Conservation (phyloP, 306 rosid species). For the Casuarina glauca region DNA sequence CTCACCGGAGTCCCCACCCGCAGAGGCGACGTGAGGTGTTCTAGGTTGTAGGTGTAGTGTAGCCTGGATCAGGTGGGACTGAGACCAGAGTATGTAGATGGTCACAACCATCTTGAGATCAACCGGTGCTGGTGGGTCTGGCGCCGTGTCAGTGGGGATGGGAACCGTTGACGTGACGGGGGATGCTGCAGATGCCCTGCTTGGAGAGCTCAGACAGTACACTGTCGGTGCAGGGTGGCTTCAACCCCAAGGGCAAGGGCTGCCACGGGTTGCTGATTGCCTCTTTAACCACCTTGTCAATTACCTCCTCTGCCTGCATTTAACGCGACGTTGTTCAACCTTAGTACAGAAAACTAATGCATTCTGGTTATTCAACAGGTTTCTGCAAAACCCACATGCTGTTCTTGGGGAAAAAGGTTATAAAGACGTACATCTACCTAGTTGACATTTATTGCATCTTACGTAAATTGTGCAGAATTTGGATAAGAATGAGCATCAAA, state of each 20-base stretch:
- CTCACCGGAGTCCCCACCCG: background rate
- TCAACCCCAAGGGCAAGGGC: constrained; percentile 87
- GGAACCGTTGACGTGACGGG: constrained; percentile 45
- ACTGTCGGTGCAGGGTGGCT: constrained; percentile 84
- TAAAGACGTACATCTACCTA: too few species aligned
- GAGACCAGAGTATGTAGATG: background rate
- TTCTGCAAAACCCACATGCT: too few species aligned
- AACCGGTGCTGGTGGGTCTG: background rate
- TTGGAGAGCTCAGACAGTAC: constrained; percentile 75
- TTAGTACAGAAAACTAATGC: too few species aligned
- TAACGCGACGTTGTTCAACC: background rate
- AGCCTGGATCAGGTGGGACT: background rate
- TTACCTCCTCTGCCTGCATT: constrained; percentile 84
- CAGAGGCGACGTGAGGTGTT: background rate
- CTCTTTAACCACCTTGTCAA: constrained; percentile 82
- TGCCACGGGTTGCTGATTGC: constrained; percentile 96
- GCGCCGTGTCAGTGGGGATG: constrained; percentile 24
- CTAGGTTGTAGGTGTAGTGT: background rate
- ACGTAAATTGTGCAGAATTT: background rate
- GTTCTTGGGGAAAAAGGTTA: too few species aligned
- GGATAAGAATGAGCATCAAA: background rate
- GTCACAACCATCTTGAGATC: too few species aligned
- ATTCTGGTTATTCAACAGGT: too few species aligned
- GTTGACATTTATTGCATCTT: too few species aligned
- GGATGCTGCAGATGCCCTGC: constrained; percentile 72